Evolutionary conservation across 1,139 yeast species (phyloP), one percentile per base, ranked within the genome.

Genomic region (Candida pseudoviswanathii): DNA sequence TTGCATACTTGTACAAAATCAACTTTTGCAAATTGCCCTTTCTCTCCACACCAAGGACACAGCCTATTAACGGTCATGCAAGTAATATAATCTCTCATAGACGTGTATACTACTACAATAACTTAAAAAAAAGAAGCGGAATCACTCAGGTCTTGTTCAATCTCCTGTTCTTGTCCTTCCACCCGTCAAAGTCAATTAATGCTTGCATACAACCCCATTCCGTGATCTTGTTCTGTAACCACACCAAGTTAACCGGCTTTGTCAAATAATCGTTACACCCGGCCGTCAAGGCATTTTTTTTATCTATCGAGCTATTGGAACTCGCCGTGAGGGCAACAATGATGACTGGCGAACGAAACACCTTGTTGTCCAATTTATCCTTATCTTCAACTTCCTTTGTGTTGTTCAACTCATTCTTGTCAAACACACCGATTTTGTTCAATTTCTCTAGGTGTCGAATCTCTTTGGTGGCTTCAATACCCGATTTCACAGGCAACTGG

Each of bases 151-250:
- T 30, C 37, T 49, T 51, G 37, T 41, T 48, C 30, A 51, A 48
- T 42, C 56, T 47, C 29, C 45, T 48, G 38, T 65, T 52, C 50
- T 71, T 73, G 11, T 63, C 62, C 54, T 85, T 85, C 97, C 97
- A 94, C 33, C 96, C 96, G 66, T 94, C 97, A 66, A 89, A 94
- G 68, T 94, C 96, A 66, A 94, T 92, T 52, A 94, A 73, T 0
- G 98, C 98, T 71, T 94, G 99, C 99, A 94, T 94, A 62, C 89
- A 84, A 1, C 95, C 95, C 98, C 98, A 92, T 68, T 94, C 99
- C 3, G 94, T 89, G 52, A 94, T 89, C 70, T 94, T 94, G 62
- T 89, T 90, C 60, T 92, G 91, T 48, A 94, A 75, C 99, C 99
- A 94, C 39, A 85, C 91, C 60, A 94, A 76, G 61, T 91, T 92